phyloP scores from a whole-genome alignment of 2,329 filamentous ascomycete species.

The Epichloe baconii region DNA sequence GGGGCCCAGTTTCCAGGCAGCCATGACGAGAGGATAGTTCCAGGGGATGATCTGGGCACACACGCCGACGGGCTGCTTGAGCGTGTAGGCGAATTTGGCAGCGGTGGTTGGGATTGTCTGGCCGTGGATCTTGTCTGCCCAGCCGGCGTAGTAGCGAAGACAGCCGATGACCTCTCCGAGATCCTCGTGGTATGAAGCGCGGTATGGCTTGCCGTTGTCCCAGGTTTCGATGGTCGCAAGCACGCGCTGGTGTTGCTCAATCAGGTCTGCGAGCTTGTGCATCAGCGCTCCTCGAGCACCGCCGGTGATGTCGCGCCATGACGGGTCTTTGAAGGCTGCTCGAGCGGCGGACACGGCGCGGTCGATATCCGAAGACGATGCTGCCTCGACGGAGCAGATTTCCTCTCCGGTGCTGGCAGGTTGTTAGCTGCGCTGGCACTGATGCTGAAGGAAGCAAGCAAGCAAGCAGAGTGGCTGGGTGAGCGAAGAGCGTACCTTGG shows the following conservation, averaged over 20 bases:
- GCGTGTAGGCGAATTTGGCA: slow-evolving; percentile 61
- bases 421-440: background rate
- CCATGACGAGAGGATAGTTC: slow-evolving; percentile 47
- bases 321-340: slow-evolving; percentile 51
- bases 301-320: slow-evolving; percentile 55
- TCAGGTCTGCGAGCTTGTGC: slow-evolving; percentile 56
- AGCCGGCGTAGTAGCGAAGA: slow-evolving; percentile 64
- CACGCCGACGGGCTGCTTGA: slow-evolving; percentile 65
- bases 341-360: slow-evolving; percentile 35
- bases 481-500: slow-evolving; percentile 17
- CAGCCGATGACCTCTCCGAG: slow-evolving; percentile 32
- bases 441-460: background rate
- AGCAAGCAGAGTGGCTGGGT: background rate
- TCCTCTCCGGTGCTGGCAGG: slow-evolving; percentile 16
- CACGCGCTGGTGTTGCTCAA: slow-evolving; percentile 46
- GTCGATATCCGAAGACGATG: slow-evolving; percentile 18
- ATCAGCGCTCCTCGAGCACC: slow-evolving; percentile 57
- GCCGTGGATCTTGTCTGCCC: slow-evolving; percentile 66
- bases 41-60: slow-evolving; percentile 63
- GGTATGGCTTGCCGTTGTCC: slow-evolving; percentile 64
- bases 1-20: slow-evolving; percentile 62
- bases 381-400: slow-evolving; percentile 21
- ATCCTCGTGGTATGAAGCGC: slow-evolving; percentile 53
- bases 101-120: slow-evolving; percentile 59
- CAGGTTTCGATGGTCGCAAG: slow-evolving; percentile 54